Evolutionary conservation across 164 flowering plant genomes (phyloP), one percentile per base, ranked within the genome.

Genomic region (Magnolia kwangsiensis): DNA sequence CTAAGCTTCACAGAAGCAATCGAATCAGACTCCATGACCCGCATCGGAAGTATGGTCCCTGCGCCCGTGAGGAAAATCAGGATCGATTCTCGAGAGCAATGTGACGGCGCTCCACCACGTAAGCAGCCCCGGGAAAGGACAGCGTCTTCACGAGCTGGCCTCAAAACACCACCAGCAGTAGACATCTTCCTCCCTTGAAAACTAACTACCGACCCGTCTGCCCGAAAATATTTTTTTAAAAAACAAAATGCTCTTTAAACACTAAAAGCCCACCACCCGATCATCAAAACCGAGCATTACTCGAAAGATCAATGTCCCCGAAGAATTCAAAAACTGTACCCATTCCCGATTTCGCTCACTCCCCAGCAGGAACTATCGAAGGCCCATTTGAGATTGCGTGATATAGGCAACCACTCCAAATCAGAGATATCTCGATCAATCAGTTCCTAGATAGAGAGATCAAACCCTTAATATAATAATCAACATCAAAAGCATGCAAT

Each of bases 1-100:
- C 89, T 80, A 2, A 90, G 87, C 77, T 90, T 92, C 75, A 92
- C 93, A 0, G 89, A 84, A 2, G 89, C 95, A 63, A 92, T 90
- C 6, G 92, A 90, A 79, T 92, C 95, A 5, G 93, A 89, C 86
- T 90, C 93, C 83, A 85, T 78, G 2, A 92, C 87, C 21, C 88
- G 81, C 85, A 92, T 82, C 3, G 97, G 97, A 21, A 89, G 83
- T 75, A 80, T 74, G 37, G 89, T 84, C 75, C 93, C 94, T 4
- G 82, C 73, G 1, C 88, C 85, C 16, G 87, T 80, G 24, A 90
- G 83, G 78, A 85, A 92, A 55, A 92, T 82, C 61, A 86, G 51
- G 69, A 90, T 88, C 1, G 91, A 87, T 45, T 90, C 90, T 6
- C 72, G 27, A 0, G 80, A 71, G 63, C 61, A 65, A 6, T 2